A percentile compares a stretch with the other conserved stretches of the same genome.
Evolutionary conservation across 2,329 filamentous ascomycete species (phyloP).

Genomic region (Falciphora oryzae): DNA sequence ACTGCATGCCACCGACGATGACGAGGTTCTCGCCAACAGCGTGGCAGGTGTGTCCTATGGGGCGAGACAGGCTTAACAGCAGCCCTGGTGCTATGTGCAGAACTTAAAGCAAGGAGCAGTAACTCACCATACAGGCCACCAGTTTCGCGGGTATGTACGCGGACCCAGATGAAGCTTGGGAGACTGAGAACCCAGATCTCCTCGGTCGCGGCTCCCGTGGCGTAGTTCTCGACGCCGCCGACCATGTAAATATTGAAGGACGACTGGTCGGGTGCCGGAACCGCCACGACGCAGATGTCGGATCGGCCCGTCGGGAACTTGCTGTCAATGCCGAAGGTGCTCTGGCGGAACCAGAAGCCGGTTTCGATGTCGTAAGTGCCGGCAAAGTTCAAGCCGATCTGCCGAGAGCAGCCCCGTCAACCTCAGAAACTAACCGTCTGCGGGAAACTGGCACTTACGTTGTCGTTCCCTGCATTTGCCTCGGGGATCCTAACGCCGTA

Average conservation of each 20-base stretch:
- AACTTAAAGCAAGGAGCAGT: neutral
- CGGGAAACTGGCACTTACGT: neutral
- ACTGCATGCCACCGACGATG: constrained; percentile 16
- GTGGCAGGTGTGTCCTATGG: constrained; percentile 14
- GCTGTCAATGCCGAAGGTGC: constrained; percentile 16
- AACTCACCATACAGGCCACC: constrained; percentile 16
- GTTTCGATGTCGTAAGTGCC: constrained; percentile 19
- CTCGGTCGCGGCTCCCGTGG: constrained; percentile 12
- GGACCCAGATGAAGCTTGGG: constrained; percentile 17
- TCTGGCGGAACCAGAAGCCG: constrained; percentile 18
- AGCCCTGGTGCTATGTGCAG: too few relatives aligned
- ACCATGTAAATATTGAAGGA: constrained; percentile 19
- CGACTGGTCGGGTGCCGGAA: constrained; percentile 15
- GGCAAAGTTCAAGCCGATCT: constrained; percentile 17
- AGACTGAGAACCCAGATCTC: constrained; percentile 17
- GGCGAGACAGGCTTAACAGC: neutral
- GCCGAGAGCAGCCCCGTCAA: neutral
- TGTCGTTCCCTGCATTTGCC: neutral
- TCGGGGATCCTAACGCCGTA: constrained; percentile 9
- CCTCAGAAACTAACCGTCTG: neutral
- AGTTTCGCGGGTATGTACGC: constrained; percentile 12
- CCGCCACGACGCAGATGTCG: constrained; percentile 17
- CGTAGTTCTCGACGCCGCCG: constrained; percentile 17
- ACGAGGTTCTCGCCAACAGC: constrained; percentile 15
- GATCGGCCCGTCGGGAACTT: constrained; percentile 15